Percentiles rank a stretch among this genome's conserved stretches.
Conservation (phyloP, 2,329 filamentous ascomycete genomes). For the Phaeosphaeria sp. region DNA sequence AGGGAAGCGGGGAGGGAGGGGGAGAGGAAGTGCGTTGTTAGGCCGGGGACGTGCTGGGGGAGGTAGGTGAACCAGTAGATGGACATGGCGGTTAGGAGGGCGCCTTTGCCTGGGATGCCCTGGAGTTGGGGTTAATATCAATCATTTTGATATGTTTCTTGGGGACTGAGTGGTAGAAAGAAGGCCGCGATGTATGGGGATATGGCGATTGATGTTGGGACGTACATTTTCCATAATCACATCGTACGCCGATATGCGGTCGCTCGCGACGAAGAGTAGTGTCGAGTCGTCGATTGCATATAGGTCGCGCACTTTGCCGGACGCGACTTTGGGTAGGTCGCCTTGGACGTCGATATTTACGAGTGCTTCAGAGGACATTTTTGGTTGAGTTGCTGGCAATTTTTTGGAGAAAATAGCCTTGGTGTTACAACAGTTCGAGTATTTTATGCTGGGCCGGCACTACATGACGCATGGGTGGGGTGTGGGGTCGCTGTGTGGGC, state of each 20-base stretch:
- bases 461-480: slow-evolving; percentile 23
- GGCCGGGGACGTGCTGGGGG: slow-evolving; percentile 60
- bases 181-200: too few species aligned
- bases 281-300: slow-evolving; percentile 74
- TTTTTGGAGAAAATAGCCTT: slow-evolving; percentile 2
- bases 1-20: slow-evolving; percentile 59
- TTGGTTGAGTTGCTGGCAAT: slow-evolving; percentile 3
- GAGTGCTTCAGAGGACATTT: slow-evolving; percentile 38
- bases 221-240: slow-evolving; percentile 81
- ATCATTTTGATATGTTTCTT: too few species aligned
- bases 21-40: slow-evolving; percentile 70
- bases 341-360: slow-evolving; percentile 45
- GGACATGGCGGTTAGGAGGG: slow-evolving; percentile 70
- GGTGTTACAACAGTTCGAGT: slow-evolving; percentile 6
- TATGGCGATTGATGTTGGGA: slow-evolving; percentile 3
- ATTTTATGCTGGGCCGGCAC: slow-evolving; percentile 21
- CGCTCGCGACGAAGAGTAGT: slow-evolving; percentile 83
- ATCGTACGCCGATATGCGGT: slow-evolving; percentile 95
- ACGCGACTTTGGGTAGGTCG: slow-evolving; percentile 57
- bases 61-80: slow-evolving; percentile 73
- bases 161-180: too few species aligned
- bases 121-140: too few species aligned
- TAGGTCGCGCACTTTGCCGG: slow-evolving; percentile 81
- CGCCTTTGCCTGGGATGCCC: slow-evolving; percentile 73
- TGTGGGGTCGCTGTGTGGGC: slow-evolving; percentile 3